Evolutionary conservation across 2,329 filamentous ascomycete genomes (phyloP), one percentile per base, ranked within the genome.

Genomic region (Rhynchosporium secalis): DNA sequence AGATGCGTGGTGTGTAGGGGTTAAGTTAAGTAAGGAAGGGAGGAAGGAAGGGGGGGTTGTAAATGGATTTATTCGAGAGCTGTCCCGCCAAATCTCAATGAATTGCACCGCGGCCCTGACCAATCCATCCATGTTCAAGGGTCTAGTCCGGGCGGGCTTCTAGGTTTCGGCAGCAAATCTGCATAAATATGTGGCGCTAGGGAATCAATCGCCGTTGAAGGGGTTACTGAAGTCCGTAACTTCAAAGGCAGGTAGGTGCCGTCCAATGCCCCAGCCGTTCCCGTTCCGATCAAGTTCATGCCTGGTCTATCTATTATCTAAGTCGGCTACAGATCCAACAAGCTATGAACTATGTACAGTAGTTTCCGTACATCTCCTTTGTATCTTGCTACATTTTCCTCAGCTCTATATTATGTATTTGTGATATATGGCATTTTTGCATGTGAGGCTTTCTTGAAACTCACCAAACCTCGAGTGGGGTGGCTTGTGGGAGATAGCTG

Each of bases 81-180:
- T 48, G 56, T 51, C 56, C 59, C 62, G 56, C 59, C 62, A 59
- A 61, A 61, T 56, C 49, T 51, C 38, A 15, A 41, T 46, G 43
- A 26, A 46, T n/a, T 43, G 20, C 38, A 46, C 56, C 41, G 33
- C 58, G 40, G 38, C 29, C 29, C 28, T 38, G n/a, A 40, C 46
- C 46, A 56, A 56, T 46, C 20, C 47, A 9, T 59, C 26, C 40
- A 54, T 31, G 48, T 31, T 47, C 52, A 36, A 45, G 31, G 36
- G 49, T 58, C 33, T 31, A 20, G 10, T 43, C 40, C 13, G 10
- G 4, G 47, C 43, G 20, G 15, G 47, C 46, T 28, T 12, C 13
- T 40, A 40, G 12, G 58, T 60, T 46, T 52, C 58, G 58, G 49
- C 41, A 55, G 49, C 46, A 60, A 41, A 55, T 38, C 58, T 46